A percentile compares a stretch with the other conserved stretches of the same genome.
Evolutionary conservation across 2,329 filamentous ascomycete genomes (phyloP).

Genomic region (Talaromyces sp.): DNA sequence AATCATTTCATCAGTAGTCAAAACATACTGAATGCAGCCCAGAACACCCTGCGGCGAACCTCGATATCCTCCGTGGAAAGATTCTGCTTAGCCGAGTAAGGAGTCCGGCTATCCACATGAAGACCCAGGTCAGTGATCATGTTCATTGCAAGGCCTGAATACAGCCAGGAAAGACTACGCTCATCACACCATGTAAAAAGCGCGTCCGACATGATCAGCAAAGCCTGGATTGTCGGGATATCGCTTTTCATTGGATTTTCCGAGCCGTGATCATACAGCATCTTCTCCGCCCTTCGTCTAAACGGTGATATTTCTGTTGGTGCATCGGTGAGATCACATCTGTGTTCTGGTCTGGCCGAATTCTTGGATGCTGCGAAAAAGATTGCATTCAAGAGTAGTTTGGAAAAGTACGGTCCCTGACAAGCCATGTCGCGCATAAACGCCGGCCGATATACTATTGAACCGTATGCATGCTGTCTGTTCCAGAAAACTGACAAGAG

Average conservation of each 20-base stretch:
- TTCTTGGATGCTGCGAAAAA: slow-evolving; percentile 5
- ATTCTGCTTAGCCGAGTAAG: neutral
- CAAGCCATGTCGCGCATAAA: slow-evolving; percentile 50
- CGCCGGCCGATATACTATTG: slow-evolving; percentile 46
- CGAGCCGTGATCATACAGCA: neutral
- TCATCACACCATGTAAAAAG: slow-evolving; percentile 9
- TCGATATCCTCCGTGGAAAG: slow-evolving; percentile 2
- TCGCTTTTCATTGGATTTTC: slow-evolving; percentile 5
- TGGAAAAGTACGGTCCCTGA: slow-evolving; percentile 11
- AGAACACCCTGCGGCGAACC: slow-evolving; percentile 7
- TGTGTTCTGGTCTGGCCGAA: slow-evolving; percentile 1
- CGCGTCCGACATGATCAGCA: slow-evolving; percentile 9
- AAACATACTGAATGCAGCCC: slow-evolving; percentile 4
- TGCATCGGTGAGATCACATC: neutral
- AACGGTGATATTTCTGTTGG: slow-evolving; percentile 1
- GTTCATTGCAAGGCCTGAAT: slow-evolving; percentile 9
- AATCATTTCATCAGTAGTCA: too few species aligned
- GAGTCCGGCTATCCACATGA: slow-evolving; percentile 3
- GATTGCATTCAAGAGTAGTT: slow-evolving; percentile 5
- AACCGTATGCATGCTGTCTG: slow-evolving; percentile 45
- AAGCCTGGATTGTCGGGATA: slow-evolving; percentile 8
- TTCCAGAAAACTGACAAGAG: slow-evolving; percentile 50
- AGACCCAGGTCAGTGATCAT: slow-evolving; percentile 7
- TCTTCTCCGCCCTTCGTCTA: slow-evolving; percentile 2
- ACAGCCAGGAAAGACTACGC: slow-evolving; percentile 8